phyloP scores from a whole-genome alignment of 1,284 basidiomycete species.

The Cryptococcus sp. region DNA sequence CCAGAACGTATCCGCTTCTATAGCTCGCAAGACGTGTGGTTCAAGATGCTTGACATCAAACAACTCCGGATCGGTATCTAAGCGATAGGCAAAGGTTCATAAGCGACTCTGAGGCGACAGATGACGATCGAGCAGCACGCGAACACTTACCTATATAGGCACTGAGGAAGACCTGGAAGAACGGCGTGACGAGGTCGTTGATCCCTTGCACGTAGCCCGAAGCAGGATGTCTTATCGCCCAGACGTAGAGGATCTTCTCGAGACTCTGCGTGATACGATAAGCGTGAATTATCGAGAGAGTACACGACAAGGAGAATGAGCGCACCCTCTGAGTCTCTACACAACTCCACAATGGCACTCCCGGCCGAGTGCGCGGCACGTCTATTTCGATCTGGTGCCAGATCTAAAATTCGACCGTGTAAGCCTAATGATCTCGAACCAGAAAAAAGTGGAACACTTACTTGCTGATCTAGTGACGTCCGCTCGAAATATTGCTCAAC shows the following conservation, averaged over 20 bases:
- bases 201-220: slow-evolving; percentile 97
- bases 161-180: slow-evolving; percentile 54
- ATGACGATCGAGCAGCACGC: neutral
- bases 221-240: slow-evolving; percentile 95
- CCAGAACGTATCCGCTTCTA: slow-evolving; percentile 97
- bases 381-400: slow-evolving; percentile 99
- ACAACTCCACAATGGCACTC: slow-evolving; percentile 87
- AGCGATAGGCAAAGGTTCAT: neutral
- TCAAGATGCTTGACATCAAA: slow-evolving; percentile 80
- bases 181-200: slow-evolving; percentile 69
- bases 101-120: neutral
- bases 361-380: slow-evolving; percentile 88
- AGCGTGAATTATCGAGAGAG: neutral
- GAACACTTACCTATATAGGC: slow-evolving; percentile 74
- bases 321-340: slow-evolving; percentile 78
- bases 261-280: slow-evolving; percentile 63
- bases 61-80: slow-evolving; percentile 75
- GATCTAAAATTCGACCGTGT: slow-evolving; percentile 57
- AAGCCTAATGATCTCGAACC: too few relatives aligned
- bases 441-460: slow-evolving; percentile 14
- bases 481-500: slow-evolving; percentile 89
- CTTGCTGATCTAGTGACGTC: slow-evolving; percentile 75
- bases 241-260: slow-evolving; percentile 91
- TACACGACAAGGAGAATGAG: slow-evolving; percentile 1
- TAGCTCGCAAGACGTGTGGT: slow-evolving; percentile 67